Percentiles rank a stretch among this genome's conserved stretches.
Evolutionary conservation across 1,284 basidiomycete genomes (phyloP).

Genomic region (Acaromyces ingoldii): DNA sequence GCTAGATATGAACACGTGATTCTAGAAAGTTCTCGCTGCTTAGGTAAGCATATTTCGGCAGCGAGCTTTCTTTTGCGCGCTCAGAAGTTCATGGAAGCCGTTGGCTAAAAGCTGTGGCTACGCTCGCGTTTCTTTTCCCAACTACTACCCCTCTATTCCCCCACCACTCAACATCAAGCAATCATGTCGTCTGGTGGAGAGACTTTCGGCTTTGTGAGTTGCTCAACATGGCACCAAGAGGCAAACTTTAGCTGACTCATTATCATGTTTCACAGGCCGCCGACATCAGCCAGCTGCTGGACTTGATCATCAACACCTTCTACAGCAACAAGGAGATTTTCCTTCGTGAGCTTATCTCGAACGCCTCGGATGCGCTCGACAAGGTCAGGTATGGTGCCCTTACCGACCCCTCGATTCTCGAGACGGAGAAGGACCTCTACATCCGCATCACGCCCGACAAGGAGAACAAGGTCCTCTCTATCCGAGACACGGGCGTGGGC

Average conservation of each 20-base stretch:
- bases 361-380: constrained; percentile 51
- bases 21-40: too few species aligned
- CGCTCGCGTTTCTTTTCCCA: too few species aligned
- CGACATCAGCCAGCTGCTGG: constrained; percentile 40
- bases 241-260: neutral
- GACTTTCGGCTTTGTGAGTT: constrained; percentile 3
- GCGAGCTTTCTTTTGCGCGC: too few species aligned
- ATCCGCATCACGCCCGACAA: constrained; percentile 63
- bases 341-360: constrained; percentile 51
- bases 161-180: too few species aligned
- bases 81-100: too few species aligned
- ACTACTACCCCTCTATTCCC: too few species aligned
- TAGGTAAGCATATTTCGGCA: too few species aligned
- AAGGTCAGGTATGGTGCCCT: constrained; percentile 50
- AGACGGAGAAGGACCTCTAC: constrained; percentile 49
- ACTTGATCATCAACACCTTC: constrained; percentile 52
- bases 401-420: constrained; percentile 48
- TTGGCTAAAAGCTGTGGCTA: too few species aligned
- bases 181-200: neutral
- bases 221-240: neutral
- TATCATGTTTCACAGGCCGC: constrained; percentile 4
- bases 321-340: constrained; percentile 47
- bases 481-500: constrained; percentile 95
- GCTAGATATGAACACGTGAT: too few species aligned
- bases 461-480: constrained; percentile 84